phyloP scores from a whole-genome alignment of 1,284 basidiomycete genomes.

The Malassezia obtusa region DNA sequence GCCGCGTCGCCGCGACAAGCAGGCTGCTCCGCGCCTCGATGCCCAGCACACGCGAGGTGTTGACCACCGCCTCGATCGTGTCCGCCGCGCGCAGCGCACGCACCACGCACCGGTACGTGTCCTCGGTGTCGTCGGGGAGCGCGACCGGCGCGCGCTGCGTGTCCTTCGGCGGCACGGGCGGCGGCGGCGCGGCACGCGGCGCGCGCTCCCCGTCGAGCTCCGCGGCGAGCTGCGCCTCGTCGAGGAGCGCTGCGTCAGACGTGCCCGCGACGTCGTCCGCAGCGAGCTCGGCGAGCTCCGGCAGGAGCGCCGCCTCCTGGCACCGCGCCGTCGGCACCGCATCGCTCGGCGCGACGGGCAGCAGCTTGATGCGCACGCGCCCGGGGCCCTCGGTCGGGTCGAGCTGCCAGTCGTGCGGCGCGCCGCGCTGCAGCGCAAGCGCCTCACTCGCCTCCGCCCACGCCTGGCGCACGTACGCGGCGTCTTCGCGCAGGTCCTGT shows the following conservation, averaged over 20 bases:
- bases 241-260: background rate
- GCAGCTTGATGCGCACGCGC: conserved; percentile 37
- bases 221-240: background rate
- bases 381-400: conserved; percentile 45
- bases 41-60: conserved; percentile 36
- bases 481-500: conserved; percentile 32
- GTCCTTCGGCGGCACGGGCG: background rate
- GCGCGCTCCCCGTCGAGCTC: background rate
- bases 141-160: background rate
- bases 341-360: conserved; percentile 18
- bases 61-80: conserved; percentile 71
- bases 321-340: background rate
- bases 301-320: background rate
- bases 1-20: conserved; percentile 70
- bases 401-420: conserved; percentile 23
- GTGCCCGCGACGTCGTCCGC: background rate
- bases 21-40: conserved; percentile 60
- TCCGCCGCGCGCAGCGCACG: conserved; percentile 69
- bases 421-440: background rate
- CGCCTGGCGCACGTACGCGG: background rate
- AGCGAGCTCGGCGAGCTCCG: background rate
- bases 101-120: conserved; percentile 57
- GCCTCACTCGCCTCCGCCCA: conserved; percentile 2
- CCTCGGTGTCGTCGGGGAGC: conserved; percentile 49
- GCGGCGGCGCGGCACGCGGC: background rate